phyloP scores from a whole-genome alignment of 2,329 filamentous ascomycete genomes.

The Aspergillus sp. region DNA sequence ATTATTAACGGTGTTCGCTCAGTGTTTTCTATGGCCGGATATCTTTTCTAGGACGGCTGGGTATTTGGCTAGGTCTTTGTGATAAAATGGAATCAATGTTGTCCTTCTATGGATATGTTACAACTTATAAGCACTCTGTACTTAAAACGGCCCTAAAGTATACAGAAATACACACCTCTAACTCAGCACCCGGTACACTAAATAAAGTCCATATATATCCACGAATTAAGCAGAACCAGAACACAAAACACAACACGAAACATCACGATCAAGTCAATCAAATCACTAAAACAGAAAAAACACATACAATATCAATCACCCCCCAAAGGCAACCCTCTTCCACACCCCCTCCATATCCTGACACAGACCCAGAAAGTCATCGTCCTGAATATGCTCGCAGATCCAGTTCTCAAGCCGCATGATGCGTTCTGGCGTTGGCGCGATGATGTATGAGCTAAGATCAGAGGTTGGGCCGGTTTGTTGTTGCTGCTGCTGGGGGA shows the following conservation, averaged over 20 bases:
- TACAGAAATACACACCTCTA: background rate
- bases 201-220: no score
- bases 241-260: background rate
- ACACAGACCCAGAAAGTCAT: conserved; percentile 33
- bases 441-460: conserved; percentile 23
- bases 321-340: conserved; percentile 33
- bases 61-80: no score
- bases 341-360: conserved; percentile 35
- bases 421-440: conserved; percentile 24
- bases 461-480: conserved; percentile 12
- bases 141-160: background rate
- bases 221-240: no score
- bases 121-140: no score
- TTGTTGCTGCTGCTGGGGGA: background rate
- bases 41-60: no score
- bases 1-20: no score
- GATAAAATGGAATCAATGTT: no score
- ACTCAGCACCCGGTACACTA: no score
- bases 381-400: conserved; percentile 34
- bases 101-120: no score
- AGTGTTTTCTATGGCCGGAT: no score
- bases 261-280: background rate
- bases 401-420: conserved; percentile 33
- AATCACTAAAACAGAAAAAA: background rate
- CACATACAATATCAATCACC: background rate